Evolutionary conservation across 2,329 filamentous ascomycete genomes (phyloP), one percentile per base, ranked within the genome.

Genomic region (Knufia fluminis): DNA sequence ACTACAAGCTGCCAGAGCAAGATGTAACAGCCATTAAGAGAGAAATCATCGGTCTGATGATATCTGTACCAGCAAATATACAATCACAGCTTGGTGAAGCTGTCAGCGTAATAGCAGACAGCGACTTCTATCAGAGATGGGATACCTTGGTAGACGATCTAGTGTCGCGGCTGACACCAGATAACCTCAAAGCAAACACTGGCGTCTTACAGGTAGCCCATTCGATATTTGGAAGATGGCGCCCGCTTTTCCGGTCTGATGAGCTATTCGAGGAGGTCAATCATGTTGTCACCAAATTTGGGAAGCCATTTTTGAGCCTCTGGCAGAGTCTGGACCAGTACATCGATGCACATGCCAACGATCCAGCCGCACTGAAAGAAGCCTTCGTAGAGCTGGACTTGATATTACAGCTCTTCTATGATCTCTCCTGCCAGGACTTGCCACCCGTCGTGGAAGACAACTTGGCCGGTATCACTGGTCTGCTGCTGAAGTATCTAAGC

Each of bases 121-220:
- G 90, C 58, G 92, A 98, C 67, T 98, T 98, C 68, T 98, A 86
- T 84, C 77, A 85, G 67, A 78, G 85, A 62, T 98, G 92, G 92
- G 86, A 97, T 63, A 95, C 90, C n/a, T 76, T 98, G 52, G 90
- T 94, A 47, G 80, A 86, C 72, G 90, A 98, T 67, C 82, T 98
- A 52, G 89, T 95, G 58, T 86, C 84, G 43, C 83, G 90, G 42
- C 79, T 98, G 55, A 91, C 88, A 2, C 76, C 83, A 10, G 82
- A 85, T 59, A 86, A 97, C 65, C 80, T 84, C 52, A 82, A 83
- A 57, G 77, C 89, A 65, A 98, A 97, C 68, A 87, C 90, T 61
- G 94, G 92, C 57, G 92, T 98, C 16, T 75, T 98, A 53, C 89
- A 95, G 69, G 92, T 98, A 39, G 94, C 94, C 59, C 92, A 98